Evolutionary conservation across 768 basidiomycete genomes (phyloP).

Genomic region (Tulasnella sp.): DNA sequence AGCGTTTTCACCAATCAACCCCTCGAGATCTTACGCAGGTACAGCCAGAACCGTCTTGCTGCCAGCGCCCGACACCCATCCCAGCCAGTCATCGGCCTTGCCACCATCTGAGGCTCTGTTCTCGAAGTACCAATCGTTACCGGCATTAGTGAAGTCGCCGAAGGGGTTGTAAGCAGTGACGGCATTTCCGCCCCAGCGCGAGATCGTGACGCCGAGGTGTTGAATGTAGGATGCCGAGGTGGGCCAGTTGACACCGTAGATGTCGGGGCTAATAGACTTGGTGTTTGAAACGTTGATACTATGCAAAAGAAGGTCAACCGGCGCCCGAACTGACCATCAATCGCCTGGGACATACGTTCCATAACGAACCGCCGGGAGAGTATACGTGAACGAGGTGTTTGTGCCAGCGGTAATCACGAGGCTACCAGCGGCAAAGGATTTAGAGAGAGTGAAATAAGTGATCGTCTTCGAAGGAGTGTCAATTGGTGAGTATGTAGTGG

Average conservation of each 20-base stretch:
- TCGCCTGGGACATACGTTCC: slow-evolving; percentile 39
- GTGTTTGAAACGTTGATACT: slow-evolving; percentile 43
- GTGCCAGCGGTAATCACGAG: slow-evolving; percentile 45
- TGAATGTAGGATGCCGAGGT: slow-evolving; percentile 47
- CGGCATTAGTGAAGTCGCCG: slow-evolving; percentile 26
- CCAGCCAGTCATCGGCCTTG: slow-evolving; percentile 50
- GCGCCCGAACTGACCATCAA: background rate
- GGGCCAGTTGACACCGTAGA: slow-evolving; percentile 58
- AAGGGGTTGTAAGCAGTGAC: slow-evolving; percentile 28
- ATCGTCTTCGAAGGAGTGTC: slow-evolving; percentile 50
- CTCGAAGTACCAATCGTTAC: slow-evolving; percentile 54
- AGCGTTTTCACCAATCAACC: background rate
- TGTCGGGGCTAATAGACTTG: slow-evolving; percentile 45
- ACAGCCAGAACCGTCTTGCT: slow-evolving; percentile 47
- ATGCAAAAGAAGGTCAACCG: background rate
- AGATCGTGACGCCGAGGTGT: slow-evolving; percentile 49
- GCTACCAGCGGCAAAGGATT: slow-evolving; percentile 43
- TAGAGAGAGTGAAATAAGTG: slow-evolving; percentile 48
- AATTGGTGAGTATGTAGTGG: slow-evolving; percentile 44
- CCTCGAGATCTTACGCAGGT: slow-evolving; percentile 45
- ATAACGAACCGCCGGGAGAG: slow-evolving; percentile 46
- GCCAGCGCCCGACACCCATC: slow-evolving; percentile 48
- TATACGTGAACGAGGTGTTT: slow-evolving; percentile 43
- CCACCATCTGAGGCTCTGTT: slow-evolving; percentile 44
- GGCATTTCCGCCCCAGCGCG: slow-evolving; percentile 50